Evolutionary conservation across 768 basidiomycete genomes (phyloP).

Genomic region (Xanthoconium stramineum): DNA sequence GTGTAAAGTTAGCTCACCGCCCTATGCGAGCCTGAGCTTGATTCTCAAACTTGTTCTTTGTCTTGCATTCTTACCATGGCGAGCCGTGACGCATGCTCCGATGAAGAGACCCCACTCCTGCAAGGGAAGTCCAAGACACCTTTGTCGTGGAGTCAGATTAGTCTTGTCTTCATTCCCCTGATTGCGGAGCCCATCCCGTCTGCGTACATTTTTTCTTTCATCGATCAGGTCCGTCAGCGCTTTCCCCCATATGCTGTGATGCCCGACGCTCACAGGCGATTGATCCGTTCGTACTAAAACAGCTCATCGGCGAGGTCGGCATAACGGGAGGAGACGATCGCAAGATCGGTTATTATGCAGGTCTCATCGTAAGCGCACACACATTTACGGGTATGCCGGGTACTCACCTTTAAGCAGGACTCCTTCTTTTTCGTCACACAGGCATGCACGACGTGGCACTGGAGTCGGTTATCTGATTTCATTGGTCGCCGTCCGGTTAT

Average conservation of each 20-base stretch:
- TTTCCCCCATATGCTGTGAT: background rate
- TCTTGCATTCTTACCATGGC: background rate
- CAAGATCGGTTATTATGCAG: slow-evolving; percentile 69
- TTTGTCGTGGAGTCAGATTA: slow-evolving; percentile 50
- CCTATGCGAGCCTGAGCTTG: no score
- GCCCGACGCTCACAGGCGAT: background rate
- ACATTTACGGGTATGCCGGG: background rate
- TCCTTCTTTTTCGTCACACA: slow-evolving; percentile 61
- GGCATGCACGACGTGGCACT: slow-evolving; percentile 55
- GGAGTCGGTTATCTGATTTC: slow-evolving; percentile 60
- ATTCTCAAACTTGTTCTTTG: no score
- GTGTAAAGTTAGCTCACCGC: no score
- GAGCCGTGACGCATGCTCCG: slow-evolving; percentile 34
- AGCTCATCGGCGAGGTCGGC: slow-evolving; percentile 63
- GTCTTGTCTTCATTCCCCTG: slow-evolving; percentile 46
- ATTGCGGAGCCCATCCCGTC: slow-evolving; percentile 54
- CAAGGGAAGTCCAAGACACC: slow-evolving; percentile 37
- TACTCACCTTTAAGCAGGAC: slow-evolving; percentile 37
- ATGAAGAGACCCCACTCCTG: slow-evolving; percentile 45
- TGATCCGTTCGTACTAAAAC: background rate
- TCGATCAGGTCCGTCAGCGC: slow-evolving; percentile 45
- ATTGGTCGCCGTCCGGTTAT: slow-evolving; percentile 61
- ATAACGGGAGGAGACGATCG: slow-evolving; percentile 56
- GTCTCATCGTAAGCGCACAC: slow-evolving; percentile 44
- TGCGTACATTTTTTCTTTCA: slow-evolving; percentile 62